Conservation (phyloP, 768 basidiomycete genomes). For the Boletus reticuloceps region DNA sequence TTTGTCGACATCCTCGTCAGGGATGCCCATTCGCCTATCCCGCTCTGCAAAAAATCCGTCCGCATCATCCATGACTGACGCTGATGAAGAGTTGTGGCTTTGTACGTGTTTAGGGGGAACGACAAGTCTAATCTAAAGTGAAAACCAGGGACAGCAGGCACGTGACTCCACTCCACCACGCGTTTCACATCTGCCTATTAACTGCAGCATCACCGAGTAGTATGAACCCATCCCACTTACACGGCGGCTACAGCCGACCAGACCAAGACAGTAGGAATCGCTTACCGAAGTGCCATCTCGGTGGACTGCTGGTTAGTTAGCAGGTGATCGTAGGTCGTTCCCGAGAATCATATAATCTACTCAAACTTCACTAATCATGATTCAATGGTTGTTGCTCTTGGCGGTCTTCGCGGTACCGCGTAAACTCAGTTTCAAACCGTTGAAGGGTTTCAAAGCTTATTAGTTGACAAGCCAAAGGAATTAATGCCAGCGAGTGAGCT, state of each 20-base stretch:
- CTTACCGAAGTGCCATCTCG: no score
- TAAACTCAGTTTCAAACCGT: conserved; percentile 6
- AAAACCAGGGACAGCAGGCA: neutral
- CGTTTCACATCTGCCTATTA: no score
- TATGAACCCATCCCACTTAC: no score
- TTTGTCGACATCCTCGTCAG: conserved; percentile 51
- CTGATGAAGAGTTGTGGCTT: neutral
- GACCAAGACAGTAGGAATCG: no score
- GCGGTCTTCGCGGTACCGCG: conserved; percentile 16
- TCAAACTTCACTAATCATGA: neutral
- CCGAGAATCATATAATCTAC: conserved; percentile 16
- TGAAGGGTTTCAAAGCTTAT: conserved; percentile 3
- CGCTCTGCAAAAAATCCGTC: conserved; percentile 55
- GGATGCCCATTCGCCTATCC: conserved; percentile 50
- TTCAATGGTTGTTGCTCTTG: neutral
- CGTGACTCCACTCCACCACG: conserved; percentile 9
- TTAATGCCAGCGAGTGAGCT: conserved; percentile 7
- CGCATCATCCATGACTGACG: conserved; percentile 30
- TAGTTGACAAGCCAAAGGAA: neutral
- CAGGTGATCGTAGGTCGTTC: conserved; percentile 8
- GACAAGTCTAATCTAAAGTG: neutral
- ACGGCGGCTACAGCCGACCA: no score
- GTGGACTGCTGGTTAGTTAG: neutral
- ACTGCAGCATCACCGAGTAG: no score
- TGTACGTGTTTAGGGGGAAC: conserved; percentile 7